These are phyloP conservation scores for Primulina tabacum DNA, from an alignment of 257 asterid species.

Conservation along the genomic window DNA sequence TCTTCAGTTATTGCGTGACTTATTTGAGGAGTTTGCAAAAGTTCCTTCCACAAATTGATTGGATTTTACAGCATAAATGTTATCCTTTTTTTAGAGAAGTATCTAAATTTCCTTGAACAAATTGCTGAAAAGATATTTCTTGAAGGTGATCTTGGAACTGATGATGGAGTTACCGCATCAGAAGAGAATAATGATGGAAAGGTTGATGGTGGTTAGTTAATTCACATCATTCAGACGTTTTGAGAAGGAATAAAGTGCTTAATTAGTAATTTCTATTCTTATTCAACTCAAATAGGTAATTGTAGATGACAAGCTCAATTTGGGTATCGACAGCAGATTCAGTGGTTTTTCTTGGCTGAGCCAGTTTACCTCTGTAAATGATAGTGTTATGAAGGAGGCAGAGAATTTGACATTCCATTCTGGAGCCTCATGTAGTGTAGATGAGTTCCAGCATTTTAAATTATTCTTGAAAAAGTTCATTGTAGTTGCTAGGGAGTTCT, in stretches of 20 bases:
- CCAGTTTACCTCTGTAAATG: conserved; percentile 48
- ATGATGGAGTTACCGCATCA: conserved; percentile 41
- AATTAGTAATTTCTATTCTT: conserved; percentile 24
- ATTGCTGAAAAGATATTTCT: conserved; percentile 15
- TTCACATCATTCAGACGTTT: conserved; percentile 31
- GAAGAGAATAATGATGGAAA: conserved; percentile 56
- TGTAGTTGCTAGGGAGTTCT: conserved; percentile 56
- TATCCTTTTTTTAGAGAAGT: conserved; percentile 2
- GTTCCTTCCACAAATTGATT: conserved; percentile 9
- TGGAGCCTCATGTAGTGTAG: conserved; percentile 48
- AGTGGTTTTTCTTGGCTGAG: conserved; percentile 40
- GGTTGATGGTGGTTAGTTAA: conserved; percentile 70
- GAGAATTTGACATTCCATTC: conserved; percentile 39
- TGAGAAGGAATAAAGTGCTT: conserved; percentile 21
- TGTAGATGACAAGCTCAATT: conserved; percentile 47
- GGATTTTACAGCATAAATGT: conserved; percentile 1
- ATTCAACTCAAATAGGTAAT: conserved; percentile 39
- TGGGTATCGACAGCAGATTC: conserved; percentile 44
- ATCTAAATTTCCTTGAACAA: conserved; percentile 20
- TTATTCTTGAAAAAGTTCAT: conserved; percentile 59
- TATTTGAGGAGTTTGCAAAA: conserved; percentile 16
- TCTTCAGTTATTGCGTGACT: conserved; percentile 14
- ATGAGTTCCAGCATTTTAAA: conserved; percentile 58
- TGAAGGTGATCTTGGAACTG: conserved; percentile 36
- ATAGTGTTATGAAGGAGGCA: conserved; percentile 38